Conservation (phyloP, 257 asterid species). For the Nicotiana obtusifolia region DNA sequence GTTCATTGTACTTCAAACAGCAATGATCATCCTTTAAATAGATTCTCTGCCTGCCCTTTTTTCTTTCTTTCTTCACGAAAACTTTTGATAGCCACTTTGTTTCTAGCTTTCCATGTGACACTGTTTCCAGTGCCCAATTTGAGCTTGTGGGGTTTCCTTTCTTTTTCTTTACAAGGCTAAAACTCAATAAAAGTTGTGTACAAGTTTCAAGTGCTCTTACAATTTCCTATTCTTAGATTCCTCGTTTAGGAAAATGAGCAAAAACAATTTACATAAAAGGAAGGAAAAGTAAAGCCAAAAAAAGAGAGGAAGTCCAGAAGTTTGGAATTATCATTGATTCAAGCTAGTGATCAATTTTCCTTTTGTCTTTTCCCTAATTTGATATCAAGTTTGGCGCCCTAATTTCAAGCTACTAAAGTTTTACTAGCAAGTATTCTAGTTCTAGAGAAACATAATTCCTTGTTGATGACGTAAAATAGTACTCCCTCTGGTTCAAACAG, state of each 20-base stretch:
- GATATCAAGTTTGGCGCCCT: slow-evolving; percentile 11
- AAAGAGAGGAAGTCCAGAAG: not conserved
- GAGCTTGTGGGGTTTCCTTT: slow-evolving; percentile 1
- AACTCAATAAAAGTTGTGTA: not conserved
- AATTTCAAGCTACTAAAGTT: slow-evolving; percentile 13
- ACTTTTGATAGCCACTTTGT: slow-evolving; percentile 5
- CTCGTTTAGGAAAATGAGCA: slow-evolving; percentile 6
- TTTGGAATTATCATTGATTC: not conserved
- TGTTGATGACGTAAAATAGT: not conserved
- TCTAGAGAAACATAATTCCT: not conserved
- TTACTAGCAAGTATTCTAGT: not conserved
- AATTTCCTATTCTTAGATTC: not conserved
- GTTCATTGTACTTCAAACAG: not conserved
- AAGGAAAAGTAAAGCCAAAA: slow-evolving; percentile 3
- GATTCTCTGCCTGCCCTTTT: not conserved
- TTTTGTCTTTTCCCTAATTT: slow-evolving; percentile 17
- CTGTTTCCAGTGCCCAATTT: not conserved
- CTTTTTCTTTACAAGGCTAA: not conserved
- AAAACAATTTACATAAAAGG: not conserved
- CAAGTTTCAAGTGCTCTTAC: not conserved
- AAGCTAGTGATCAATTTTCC: slow-evolving; percentile 14
- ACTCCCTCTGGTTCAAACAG: fast-evolving
- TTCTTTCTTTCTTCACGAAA: slow-evolving; percentile 6
- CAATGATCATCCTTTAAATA: not conserved
- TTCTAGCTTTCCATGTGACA: not conserved